Conservation (phyloP, 1,284 basidiomycete genomes). For the Cutaneotrichosporon spelunceum region DNA sequence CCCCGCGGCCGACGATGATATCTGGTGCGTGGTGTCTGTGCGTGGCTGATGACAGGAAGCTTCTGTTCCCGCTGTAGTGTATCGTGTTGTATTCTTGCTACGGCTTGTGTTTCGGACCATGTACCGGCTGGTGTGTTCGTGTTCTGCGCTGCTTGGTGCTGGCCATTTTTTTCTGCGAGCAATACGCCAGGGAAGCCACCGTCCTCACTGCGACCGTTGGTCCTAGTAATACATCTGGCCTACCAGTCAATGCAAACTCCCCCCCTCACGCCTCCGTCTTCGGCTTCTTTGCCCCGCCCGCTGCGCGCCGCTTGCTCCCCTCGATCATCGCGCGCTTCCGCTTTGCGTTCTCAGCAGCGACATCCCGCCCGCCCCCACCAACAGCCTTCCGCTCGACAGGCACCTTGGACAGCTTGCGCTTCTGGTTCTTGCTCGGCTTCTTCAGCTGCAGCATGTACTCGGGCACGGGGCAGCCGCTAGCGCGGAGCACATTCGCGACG, state of each 20-base stretch:
- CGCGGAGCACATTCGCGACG: constrained; percentile 91
- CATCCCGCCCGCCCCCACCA: constrained; percentile 64
- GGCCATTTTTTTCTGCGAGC: no score
- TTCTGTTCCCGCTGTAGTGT: constrained; percentile 25
- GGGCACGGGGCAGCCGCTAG: constrained; percentile 82
- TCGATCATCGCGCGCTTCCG: constrained; percentile 62
- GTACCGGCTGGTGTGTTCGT: no score
- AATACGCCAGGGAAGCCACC: no score
- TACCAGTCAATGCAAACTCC: constrained; percentile 4
- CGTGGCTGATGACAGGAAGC: constrained; percentile 22
- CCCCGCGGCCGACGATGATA: constrained; percentile 32
- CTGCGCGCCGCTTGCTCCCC: constrained; percentile 47
- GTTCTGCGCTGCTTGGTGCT: no score
- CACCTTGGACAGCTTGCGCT: constrained; percentile 72
- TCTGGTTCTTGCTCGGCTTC: constrained; percentile 83
- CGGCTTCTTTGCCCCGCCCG: not conserved
- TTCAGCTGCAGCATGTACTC: constrained; percentile 85
- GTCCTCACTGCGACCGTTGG: not conserved
- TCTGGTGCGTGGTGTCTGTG: constrained; percentile 24
- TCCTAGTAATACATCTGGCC: constrained; percentile 5
- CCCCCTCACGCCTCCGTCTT: not conserved
- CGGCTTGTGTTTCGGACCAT: not conserved
- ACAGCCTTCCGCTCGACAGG: constrained; percentile 70
- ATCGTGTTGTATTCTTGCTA: not conserved
- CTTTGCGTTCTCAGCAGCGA: constrained; percentile 68